Evolutionary conservation across 140 eudicot genomes (phyloP), one percentile per base, ranked within the genome.

Genomic region (Senecio squalidus): DNA sequence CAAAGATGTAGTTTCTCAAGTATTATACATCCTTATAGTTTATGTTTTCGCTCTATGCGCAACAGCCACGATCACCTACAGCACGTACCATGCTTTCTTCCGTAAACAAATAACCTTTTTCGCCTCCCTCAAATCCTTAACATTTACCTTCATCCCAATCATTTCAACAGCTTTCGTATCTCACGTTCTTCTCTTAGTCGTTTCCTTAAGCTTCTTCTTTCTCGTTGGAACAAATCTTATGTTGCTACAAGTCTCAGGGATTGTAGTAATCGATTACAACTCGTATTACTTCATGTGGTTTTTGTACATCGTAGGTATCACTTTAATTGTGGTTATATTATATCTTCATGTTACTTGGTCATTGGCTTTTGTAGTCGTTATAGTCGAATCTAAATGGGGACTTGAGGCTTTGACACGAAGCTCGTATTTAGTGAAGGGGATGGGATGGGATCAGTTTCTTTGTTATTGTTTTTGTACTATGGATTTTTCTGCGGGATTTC

Each of bases 341-440:
- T 71, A 68, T 36, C 38, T 85, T 16, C 60, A 69, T 8, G 69
- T 85, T 51, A 75, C 72, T 54, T 85, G 97, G 93, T 46, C 60
- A 1, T 49, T 85, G 48, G 85, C 76, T 2, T 52, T 5, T 26
- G 93, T 78, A 67, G 46, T 89, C 28, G 93, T 76, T 13, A 86
- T 82, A 8, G 82, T 58, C 0, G 84, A 84, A 33, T 71, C 84
- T 0, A 84, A 65, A 64, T 74, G 85, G 94, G 88, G 88, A 36
- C 46, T 63, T 18, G 69, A 59, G 46, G 39, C 92, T 0, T 47
- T 83, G 73, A 15, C 17, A 34, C 43, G 94, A 22, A 80, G 94
- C 62, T 22, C 64, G 29, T 25, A 60, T 40, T 55, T 80, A 40
- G 57, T 77, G 20, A 77, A 69, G 64, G 94, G 85, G 51, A 74